These are phyloP conservation scores for Nepenthes alata DNA, from an alignment of 179 eudicot species.

Conservation along the genomic window DNA sequence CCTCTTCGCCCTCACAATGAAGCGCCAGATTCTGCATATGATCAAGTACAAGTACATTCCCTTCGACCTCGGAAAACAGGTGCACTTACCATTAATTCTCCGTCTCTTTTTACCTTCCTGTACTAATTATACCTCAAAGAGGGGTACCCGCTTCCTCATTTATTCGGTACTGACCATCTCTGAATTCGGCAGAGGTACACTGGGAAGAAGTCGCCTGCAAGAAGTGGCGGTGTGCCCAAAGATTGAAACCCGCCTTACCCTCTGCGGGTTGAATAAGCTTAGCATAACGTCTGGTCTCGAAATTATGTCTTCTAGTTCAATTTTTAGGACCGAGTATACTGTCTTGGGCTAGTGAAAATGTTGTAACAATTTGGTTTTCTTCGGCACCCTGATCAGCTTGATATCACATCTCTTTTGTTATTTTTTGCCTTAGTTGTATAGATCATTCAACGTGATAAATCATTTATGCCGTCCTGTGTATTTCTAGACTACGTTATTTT, in stretches of 20 bases:
- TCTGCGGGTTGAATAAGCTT: no score
- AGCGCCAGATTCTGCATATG: slow-evolving; percentile 41
- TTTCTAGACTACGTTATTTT: no score
- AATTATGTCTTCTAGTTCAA: no score
- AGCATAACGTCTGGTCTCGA: no score
- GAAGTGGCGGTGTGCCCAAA: slow-evolving; percentile 3
- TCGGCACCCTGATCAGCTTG: no score
- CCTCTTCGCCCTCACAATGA: slow-evolving; percentile 28
- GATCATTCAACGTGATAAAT: no score
- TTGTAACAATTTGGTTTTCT: no score
- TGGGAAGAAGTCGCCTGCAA: slow-evolving; percentile 11
- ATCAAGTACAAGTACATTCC: slow-evolving; percentile 33
- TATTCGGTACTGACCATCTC: background rate
- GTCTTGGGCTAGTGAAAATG: no score
- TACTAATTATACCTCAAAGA: background rate
- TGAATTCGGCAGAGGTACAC: slow-evolving; percentile 6
- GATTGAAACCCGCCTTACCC: slow-evolving; percentile 2
- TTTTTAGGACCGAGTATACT: no score
- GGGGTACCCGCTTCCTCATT: background rate
- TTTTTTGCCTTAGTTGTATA: no score
- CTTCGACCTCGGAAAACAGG: slow-evolving; percentile 33
- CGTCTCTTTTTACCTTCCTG: background rate
- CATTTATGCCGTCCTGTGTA: no score
- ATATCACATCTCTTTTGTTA: background rate
- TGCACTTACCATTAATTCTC: background rate